A percentile compares a stretch with the other conserved stretches of the same genome.
phyloP scores from a whole-genome alignment of 176 grass and related monocot species.

The Panicum miliaceum region DNA sequence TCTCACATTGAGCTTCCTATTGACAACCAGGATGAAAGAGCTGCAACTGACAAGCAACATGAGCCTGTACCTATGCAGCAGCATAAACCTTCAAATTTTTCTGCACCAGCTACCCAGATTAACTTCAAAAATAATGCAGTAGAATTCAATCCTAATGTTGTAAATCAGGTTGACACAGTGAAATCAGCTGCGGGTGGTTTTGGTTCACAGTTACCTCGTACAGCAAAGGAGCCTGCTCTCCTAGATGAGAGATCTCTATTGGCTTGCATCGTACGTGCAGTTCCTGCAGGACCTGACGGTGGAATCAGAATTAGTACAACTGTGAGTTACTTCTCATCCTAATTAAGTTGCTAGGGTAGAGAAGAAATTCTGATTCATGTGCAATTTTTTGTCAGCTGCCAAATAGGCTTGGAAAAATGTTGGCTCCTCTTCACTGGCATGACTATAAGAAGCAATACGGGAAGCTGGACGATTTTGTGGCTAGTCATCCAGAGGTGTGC shows the following conservation, averaged over 20 bases:
- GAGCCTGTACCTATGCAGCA: constrained; percentile 47
- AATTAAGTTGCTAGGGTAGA: constrained; percentile 2
- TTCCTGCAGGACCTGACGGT: constrained; percentile 73
- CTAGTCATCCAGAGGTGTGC: constrained; percentile 82
- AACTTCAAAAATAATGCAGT: constrained; percentile 33
- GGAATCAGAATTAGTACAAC: constrained; percentile 91
- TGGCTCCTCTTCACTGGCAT: constrained; percentile 98
- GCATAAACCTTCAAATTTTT: constrained; percentile 38
- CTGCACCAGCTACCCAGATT: constrained; percentile 41
- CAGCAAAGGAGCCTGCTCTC: constrained; percentile 64
- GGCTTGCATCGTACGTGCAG: constrained; percentile 93
- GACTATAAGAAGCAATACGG: constrained; percentile 96
- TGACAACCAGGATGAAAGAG: constrained; percentile 46
- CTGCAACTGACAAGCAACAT: constrained; percentile 47
- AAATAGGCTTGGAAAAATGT: constrained; percentile 96
- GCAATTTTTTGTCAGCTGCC: constrained; percentile 62
- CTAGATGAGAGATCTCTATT: constrained; percentile 89
- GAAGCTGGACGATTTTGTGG: constrained; percentile 97
- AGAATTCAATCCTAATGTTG: constrained; percentile 54
- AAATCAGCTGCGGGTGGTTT: constrained; percentile 30
- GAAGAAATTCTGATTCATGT: constrained; percentile 26
- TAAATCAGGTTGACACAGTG: constrained; percentile 43
- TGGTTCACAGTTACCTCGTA: constrained; percentile 37
- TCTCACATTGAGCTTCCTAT: constrained; percentile 11
- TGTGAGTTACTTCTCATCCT: constrained; percentile 55